Conservation (phyloP, 495 filamentous ascomycete species). For the Penicillium pulvis region DNA sequence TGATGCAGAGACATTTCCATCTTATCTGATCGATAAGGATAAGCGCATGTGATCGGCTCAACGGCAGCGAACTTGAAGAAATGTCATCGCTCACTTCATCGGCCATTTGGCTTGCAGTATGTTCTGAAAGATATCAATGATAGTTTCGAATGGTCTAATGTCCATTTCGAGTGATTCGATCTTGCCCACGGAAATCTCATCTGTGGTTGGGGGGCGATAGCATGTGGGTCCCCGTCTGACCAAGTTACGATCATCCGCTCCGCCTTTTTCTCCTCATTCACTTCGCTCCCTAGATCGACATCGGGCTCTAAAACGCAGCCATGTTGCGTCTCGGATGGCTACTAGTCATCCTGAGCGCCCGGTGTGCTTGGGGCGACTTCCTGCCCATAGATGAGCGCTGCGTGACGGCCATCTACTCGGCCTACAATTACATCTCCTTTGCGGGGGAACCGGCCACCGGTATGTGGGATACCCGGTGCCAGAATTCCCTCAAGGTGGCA, state of each 20-base stretch:
- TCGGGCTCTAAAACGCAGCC: neutral
- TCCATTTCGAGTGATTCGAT: no score
- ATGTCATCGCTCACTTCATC: neutral
- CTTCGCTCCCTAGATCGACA: neutral
- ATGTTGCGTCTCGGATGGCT: conserved; percentile 23
- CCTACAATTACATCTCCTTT: conserved; percentile 43
- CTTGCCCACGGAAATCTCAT: neutral
- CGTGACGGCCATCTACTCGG: conserved; percentile 39
- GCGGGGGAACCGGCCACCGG: conserved; percentile 25
- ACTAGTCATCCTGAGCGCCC: conserved; percentile 11
- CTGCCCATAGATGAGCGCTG: conserved; percentile 36
- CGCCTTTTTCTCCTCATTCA: conserved; percentile 17
- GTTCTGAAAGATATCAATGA: neutral
- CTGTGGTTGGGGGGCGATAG: neutral
- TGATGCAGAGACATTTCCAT: neutral
- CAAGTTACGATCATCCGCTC: conserved; percentile 14
- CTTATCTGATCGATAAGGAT: conserved; percentile 1
- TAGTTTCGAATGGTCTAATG: no score
- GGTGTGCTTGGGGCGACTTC: conserved; percentile 11
- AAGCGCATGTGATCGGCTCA: neutral
- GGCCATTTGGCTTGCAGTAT: neutral
- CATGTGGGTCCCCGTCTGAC: neutral
- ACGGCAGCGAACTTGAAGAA: neutral
- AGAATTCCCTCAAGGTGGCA: conserved; percentile 34
- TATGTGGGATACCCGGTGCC: conserved; percentile 36